Percentiles rank a stretch among this genome's conserved stretches.
Conservation (phyloP, 495 filamentous ascomycete genomes). For the Clavariopsis aquatica region DNA sequence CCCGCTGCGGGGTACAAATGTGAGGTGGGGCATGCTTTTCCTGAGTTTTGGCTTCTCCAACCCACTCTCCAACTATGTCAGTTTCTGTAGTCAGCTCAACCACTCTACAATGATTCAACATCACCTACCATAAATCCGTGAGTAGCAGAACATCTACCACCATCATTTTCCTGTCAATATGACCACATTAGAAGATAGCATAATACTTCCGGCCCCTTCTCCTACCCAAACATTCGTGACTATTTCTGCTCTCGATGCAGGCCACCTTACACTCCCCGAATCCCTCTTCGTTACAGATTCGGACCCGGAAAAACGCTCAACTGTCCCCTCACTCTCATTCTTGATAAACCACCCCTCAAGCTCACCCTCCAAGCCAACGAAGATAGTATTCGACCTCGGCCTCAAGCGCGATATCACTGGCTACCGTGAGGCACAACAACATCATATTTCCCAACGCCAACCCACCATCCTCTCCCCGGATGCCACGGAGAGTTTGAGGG, state of each 20-base stretch:
- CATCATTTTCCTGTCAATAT: slow-evolving; percentile 1
- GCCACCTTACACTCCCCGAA: slow-evolving; percentile 44
- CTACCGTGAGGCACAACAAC: slow-evolving; percentile 47
- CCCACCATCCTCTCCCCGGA: slow-evolving; percentile 47
- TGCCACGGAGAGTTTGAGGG: slow-evolving; percentile 43
- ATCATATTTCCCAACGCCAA: slow-evolving; percentile 47
- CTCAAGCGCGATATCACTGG: slow-evolving; percentile 46
- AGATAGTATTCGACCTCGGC: slow-evolving; percentile 56
- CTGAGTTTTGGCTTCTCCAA: slow-evolving; percentile 11
- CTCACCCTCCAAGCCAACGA: slow-evolving; percentile 10
- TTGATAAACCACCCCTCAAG: slow-evolving; percentile 42
- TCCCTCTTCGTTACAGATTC: slow-evolving; percentile 42
- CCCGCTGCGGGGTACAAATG: slow-evolving; percentile 29
- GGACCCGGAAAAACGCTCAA: slow-evolving; percentile 36
- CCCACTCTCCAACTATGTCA: slow-evolving; percentile 18
- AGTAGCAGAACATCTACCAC: not conserved
- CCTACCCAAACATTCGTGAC: slow-evolving; percentile 41
- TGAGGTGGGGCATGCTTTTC: slow-evolving; percentile 24
- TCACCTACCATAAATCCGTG: not conserved
- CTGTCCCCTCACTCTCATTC: slow-evolving; percentile 44
- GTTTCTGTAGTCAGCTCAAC: not conserved
- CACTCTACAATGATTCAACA: not conserved
- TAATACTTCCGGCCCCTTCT: slow-evolving; percentile 35
- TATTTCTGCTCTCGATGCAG: slow-evolving; percentile 43
- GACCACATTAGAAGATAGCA: slow-evolving; percentile 11